Base-by-base conservation (phyloP, 2,329 filamentous ascomycete genomes). In the Chalaropsis ovoidea region DNA sequence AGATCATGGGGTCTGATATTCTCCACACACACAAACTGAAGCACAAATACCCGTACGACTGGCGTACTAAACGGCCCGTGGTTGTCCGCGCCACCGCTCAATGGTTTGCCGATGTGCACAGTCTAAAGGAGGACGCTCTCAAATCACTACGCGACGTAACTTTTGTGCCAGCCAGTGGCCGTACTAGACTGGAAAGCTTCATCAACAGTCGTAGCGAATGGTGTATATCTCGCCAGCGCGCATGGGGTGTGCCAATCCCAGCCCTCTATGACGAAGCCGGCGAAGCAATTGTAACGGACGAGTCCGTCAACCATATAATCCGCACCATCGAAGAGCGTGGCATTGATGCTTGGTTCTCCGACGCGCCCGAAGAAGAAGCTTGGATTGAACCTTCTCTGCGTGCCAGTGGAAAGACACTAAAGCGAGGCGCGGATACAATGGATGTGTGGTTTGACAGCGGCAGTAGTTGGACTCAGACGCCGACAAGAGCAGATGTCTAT, bases 401-500 rank as follows among this genome's bases (percentile, higher is more conserved):
- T 41, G 47, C 45, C 4, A 35, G 19, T 15, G 77, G 80, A 15
- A 78, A 79, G 8, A 72, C 77, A 4, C 94, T 87, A 72, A 79
- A 82, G 61, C 87, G 94, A 68, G 93, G 93, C 15, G 89, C 80
- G 54, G 94, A 99, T 72, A 99, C 94, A 0, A 99, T 99, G 94
- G 94, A 99, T 74, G 94, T 99, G 10, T 99, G 94, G 94, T 99
- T 99, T 71, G 94, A 99, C 74, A 97, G 94, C 70, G 94, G 94
- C 5, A 96, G 89, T 62, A 96, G 90, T 72, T 99, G 94, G 94
- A 88, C 80, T 3, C 80, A 83, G 72, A 79, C 77, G 35, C 41
- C 61, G 13, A 70, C 74, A 8, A 86, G 74, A 27, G 90, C 90
- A 0, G 91, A 99, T 73, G 82, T 97, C 27, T 97, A 95, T 73